Base-by-base conservation (phyloP, 1,139 yeast species). In the Kodamaea plutei region DNA sequence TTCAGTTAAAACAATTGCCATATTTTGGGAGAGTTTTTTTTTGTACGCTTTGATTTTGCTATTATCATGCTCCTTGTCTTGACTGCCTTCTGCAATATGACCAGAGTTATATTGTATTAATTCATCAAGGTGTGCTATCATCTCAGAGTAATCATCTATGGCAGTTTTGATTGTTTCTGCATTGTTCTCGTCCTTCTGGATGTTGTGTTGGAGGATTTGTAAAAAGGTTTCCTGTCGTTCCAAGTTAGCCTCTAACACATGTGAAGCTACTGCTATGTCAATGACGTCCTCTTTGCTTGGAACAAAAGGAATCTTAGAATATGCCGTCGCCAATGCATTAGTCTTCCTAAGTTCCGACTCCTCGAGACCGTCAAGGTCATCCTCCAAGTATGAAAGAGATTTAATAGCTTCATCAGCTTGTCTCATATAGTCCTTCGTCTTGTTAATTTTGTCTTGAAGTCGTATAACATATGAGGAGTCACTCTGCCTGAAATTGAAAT, bases 241-340 rank as follows among this genome's bases (percentile, higher is more conserved):
- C 3, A 53, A 47, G 20, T 53, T 40, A 5, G 39, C 37, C 23
- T 40, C 43, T 9, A 56, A 45, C 18, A 45, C 26, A 2, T 39
- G 42, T 2, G 62, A 55, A 1, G 72, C 62, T 3, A 59, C 41
- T 9, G 69, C 64, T 9, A 56, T 54, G 6, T 59, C 60, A 16
- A 66, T 60, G 26, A 60, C 58, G 31, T 64, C 70, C 32, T 59
- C 58, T 39, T 64, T 64, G 30, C 53, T 60, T 3, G 64, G 55
- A 23, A 43, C 44, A 35, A 52, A 66, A 0, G 68, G 61, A 4
- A 66, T 43, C 28, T 46, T 55, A 10, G 47, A 38, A 33, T 52
- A 57, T 3, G 60, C 41, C 4, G 52, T 54, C 33, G 49, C 43
- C 12, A 50, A 44, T 2, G 69, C 70, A 17, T 17, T 17, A 15